Evolutionary conservation across 2,329 filamentous ascomycete species (phyloP), one percentile per base, ranked within the genome.

Genomic region (Huntiella savannae): DNA sequence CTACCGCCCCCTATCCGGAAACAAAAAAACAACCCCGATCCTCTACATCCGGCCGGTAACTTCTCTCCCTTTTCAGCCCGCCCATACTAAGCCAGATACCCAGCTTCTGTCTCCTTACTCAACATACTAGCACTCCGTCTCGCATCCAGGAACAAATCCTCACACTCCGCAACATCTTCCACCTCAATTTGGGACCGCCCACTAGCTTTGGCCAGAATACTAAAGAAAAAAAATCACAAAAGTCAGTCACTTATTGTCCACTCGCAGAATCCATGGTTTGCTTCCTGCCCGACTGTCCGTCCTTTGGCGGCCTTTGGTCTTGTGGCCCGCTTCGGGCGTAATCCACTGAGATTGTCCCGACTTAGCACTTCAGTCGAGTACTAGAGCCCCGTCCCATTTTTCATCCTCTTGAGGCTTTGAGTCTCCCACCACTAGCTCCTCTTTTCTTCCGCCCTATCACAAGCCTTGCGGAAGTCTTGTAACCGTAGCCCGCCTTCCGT

Each of bases 131-230:
- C 82, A 61, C 83, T 88, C 54, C 82, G 74, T 57, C 77, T 77
- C 43, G 82, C 81, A 62, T 91, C 83, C 53, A 88, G 74, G 67
- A 91, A 88, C 43, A 91, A 65, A 57, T 85, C 81, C 60, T 87
- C 80, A 59, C 82, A 87, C 64, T 91, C 83, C 12, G 72, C 73
- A 53, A 91, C 75, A 60, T 88, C 83, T 56, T 76, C 71, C 48
- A 82, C 66, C 56, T 86, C 81, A 56, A 88, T 86, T 58, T 83
- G 78, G 52, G 69, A 72, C 56, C 78, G 77, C 50, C 82, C 82
- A 59, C 80, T 83, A 57, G 91, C 83, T 59, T 83, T 80, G 50
- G 88, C 85, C 56, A 96, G 72, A 62, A 96, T 93, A 62, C 82
- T 79, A 52, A 57, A 52, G 48, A 42, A 13, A 41, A 34, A 43